Evolutionary conservation across 805 yeast genomes (phyloP), one percentile per base, ranked within the genome.

Genomic region (Candida hispaniensis): DNA sequence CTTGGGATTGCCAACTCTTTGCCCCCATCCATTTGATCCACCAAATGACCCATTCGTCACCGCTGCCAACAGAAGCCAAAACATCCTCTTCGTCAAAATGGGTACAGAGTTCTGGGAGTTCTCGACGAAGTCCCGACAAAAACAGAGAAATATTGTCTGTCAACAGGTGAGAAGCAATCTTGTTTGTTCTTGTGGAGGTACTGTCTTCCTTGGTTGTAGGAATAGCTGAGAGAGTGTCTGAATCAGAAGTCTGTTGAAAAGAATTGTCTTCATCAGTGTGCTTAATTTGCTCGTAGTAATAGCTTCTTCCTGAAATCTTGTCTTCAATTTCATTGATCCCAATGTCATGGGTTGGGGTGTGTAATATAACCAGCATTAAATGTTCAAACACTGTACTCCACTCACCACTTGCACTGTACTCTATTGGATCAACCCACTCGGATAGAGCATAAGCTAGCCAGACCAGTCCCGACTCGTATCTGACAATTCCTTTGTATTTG

Each of bases 11-110:
- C 70, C 93, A 73, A 5, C 78, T 83, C 55, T 80, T 80, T 9
- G 91, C 71, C 13, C 95, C 95, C 50, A 81, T 71, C 67, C 80
- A 86, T 51, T 83, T 82, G 44, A 86, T 63, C 96, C 96, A 86
- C 94, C 94, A 86, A 23, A 82, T 67, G 15, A 85, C 62, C 96
- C 96, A 86, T 50, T 77, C 85, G 46, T 81, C 91, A 43, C 79
- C 83, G 41, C 71, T 64, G 26, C 67, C 63, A 11, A 59, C 42
- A 24, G 71, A 67, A 44, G 73, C 73, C 28, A 79, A 56, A 15
- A 79, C 68, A 41, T 79, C 85, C 47, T 86, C 96, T 48, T 82
- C 93, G 22, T 73, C 74, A 43, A 86, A 71, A 42, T 73, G 80
- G 41, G 67, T 70, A 32, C 80, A 75, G 24, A 86, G 55, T 48